These are phyloP conservation scores for Fusarium pilosicola DNA, from an alignment of 2,329 filamentous ascomycete genomes.

Conservation along the genomic window DNA sequence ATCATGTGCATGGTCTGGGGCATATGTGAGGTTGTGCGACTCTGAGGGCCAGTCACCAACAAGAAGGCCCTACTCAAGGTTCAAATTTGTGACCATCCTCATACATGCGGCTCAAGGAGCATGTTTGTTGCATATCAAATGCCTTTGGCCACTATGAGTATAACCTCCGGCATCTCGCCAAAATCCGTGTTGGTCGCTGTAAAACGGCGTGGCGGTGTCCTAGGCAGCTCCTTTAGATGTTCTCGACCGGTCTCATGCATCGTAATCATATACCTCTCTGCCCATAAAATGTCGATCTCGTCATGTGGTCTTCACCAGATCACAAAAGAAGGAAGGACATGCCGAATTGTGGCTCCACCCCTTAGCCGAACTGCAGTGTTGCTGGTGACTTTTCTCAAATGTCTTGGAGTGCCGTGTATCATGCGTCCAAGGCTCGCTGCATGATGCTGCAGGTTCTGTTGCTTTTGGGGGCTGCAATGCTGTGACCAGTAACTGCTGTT, in stretches of 20 bases:
- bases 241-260: neutral
- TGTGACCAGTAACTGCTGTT: neutral
- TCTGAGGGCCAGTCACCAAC: constrained; percentile 5
- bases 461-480: neutral
- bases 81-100: constrained; percentile 19
- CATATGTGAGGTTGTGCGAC: constrained; percentile 13
- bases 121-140: neutral
- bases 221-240: neutral
- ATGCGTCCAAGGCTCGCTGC: constrained; percentile 12
- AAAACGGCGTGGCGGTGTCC: neutral
- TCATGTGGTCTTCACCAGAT: constrained; percentile 9
- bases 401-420: constrained; percentile 18
- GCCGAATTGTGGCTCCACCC: constrained; percentile 9
- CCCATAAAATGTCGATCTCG: neutral
- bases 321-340: neutral
- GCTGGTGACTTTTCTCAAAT: neutral
- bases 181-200: neutral
- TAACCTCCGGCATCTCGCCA: neutral
- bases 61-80: neutral
- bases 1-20: constrained; percentile 9
- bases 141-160: neutral
- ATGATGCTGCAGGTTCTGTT: neutral
- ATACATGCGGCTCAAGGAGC: neutral
- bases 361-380: constrained; percentile 21
- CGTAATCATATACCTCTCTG: neutral